Evolutionary conservation across 768 basidiomycete species (phyloP), one percentile per base, ranked within the genome.

Genomic region (Rhodosporidiobolus sp.): DNA sequence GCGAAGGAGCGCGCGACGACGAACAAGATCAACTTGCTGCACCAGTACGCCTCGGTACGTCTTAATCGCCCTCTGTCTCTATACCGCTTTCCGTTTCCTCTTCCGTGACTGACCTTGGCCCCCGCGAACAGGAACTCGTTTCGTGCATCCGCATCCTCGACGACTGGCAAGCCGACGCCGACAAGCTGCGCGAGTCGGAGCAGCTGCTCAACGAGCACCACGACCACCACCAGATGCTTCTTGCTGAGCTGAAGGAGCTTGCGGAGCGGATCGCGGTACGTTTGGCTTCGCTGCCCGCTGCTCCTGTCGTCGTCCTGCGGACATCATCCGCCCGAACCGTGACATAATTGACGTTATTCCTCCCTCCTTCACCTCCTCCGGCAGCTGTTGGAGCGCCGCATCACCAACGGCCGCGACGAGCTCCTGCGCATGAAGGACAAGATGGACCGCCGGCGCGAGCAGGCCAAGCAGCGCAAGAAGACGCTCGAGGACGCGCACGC

Each of bases 161-260:
- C 43, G 75, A 76, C 49, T 76, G 72, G 71, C 60, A 69, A 43
- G 38, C 38, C 3, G 75, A 76, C 32, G 63, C 63, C 10, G 66
- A 60, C 60, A 66, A 63, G 58, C 52, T 73, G 17, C 49, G 50
- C n/a, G 71, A 73, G 45, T 63, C 65, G 3, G 60, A 57, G 22
- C 28, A 50, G 32, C 49, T 32, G 43, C 54, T 72, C 14, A 53
- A 57, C n/a, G 52, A 67, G 16, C 67, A 72, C 48, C 26, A 32
- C 52, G 71, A 70, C 48, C 45, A 67, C 35, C 59, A 61, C 35
- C 58, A 66, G 28, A n/a, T 55, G 5, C 52, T 73, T 5, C 58
- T 59, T n/a, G 64, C 49, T 5, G 68, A 76, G 59, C 55, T 46
- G 57, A 30, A 45, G 9, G 75, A 73, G 32, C 49, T 76, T 8